Evolutionary conservation across 345 rosid species (phyloP).

Genomic region (Bretschneidera sinensis): DNA sequence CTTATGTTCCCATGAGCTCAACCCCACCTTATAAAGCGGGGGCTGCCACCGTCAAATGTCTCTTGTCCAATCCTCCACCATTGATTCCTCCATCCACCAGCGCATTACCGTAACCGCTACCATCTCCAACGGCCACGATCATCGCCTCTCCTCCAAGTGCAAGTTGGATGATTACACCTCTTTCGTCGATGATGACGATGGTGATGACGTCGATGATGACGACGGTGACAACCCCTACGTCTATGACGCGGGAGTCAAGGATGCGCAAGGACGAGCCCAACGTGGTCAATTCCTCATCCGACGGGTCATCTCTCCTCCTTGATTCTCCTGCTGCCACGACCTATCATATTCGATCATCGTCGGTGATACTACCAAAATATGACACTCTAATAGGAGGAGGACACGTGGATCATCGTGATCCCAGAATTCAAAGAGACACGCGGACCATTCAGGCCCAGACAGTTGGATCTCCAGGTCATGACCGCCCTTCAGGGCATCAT

Average conservation of each 20-base stretch:
- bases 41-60: constrained; percentile 44
- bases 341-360: constrained; percentile 8
- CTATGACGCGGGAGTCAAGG: constrained; percentile 27
- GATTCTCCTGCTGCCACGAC: constrained; percentile 18
- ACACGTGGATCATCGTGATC: no score
- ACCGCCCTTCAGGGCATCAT: no score
- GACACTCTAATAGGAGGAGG: no score
- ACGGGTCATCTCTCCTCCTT: constrained; percentile 13
- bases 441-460: no score
- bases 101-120: constrained; percentile 11
- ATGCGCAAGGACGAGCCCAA: constrained; percentile 56
- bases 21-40: constrained; percentile 46
- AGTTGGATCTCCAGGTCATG: no score
- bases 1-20: constrained; percentile 24
- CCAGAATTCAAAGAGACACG: no score
- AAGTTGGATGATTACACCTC: constrained; percentile 64
- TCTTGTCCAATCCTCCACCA: constrained; percentile 33
- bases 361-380: no score
- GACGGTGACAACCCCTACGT: constrained; percentile 26
- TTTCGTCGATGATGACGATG: constrained; percentile 30
- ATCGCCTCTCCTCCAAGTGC: constrained; percentile 48
- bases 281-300: constrained; percentile 31
- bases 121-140: constrained; percentile 21
- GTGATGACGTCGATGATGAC: no score
- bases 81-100: constrained; percentile 24